Evolutionary conservation across 78 protist species (phyloP).

Genomic region (Dictyostelium brefeldianum): DNA sequence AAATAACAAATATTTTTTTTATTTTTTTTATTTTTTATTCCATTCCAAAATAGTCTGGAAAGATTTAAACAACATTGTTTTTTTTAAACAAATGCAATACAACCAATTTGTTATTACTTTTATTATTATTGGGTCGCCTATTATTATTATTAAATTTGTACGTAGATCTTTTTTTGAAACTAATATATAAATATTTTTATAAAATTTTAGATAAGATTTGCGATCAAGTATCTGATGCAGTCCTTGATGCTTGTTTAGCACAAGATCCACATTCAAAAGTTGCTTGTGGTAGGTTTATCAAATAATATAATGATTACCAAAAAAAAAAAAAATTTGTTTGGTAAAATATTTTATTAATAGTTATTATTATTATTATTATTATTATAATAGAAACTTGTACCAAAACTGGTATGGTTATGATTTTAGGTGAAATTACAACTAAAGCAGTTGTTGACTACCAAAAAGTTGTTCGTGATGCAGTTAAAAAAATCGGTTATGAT

Average conservation of each 20-base stretch:
- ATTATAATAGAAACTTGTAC: constrained; percentile 92
- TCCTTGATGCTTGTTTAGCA: constrained; percentile 99
- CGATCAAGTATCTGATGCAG: constrained; percentile 99
- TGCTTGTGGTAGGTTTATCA: constrained; percentile 94
- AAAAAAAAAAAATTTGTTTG: not conserved
- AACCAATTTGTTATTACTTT: too few species aligned
- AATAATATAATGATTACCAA: not conserved
- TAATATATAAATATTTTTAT: too few species aligned
- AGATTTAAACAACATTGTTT: too few species aligned
- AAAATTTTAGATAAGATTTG: constrained; percentile 96
- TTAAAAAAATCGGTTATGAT: constrained; percentile 98
- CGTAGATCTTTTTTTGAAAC: too few species aligned
- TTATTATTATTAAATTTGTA: too few species aligned
- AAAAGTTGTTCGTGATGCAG: constrained; percentile 96
- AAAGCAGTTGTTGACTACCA: constrained; percentile 98
- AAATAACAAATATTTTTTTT: not conserved
- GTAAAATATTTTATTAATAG: not conserved
- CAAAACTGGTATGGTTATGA: constrained; percentile 99
- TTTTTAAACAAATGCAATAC: too few species aligned
- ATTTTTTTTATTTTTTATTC: too few species aligned
- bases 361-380: not conserved
- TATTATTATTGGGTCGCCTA: too few species aligned
- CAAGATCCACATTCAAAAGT: constrained; percentile 98
- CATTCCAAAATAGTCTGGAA: too few species aligned
- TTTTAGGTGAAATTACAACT: constrained; percentile 99